Evolutionary conservation across 768 basidiomycete species (phyloP).

Genomic region (Mycena capillaripes): DNA sequence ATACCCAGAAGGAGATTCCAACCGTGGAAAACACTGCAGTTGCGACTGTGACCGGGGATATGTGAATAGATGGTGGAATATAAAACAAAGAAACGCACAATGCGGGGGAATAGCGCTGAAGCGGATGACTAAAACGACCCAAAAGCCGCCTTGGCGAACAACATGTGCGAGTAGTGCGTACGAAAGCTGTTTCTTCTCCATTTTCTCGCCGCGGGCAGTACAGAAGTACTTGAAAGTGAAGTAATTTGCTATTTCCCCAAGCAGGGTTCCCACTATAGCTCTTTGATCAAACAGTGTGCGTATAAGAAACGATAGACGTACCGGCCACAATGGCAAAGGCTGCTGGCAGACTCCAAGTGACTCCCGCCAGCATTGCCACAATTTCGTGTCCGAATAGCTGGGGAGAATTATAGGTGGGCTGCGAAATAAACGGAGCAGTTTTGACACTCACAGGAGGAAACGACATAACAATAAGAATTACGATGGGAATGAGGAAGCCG

Average conservation of each 20-base stretch:
- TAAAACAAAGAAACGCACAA: conserved; percentile 56
- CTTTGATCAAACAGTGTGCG: neutral
- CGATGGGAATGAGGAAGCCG: neutral
- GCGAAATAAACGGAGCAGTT: no score
- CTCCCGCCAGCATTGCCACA: conserved; percentile 85
- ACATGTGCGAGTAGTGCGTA: conserved; percentile 75
- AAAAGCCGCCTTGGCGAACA: conserved; percentile 95
- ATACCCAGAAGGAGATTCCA: conserved; percentile 85
- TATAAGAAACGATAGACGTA: conserved; percentile 69
- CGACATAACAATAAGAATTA: neutral
- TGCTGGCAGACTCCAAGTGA: conserved; percentile 77
- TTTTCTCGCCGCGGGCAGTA: conserved; percentile 77
- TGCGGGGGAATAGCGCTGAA: conserved; percentile 89
- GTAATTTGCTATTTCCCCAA: conserved; percentile 1
- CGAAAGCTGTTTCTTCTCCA: conserved; percentile 69
- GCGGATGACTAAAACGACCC: conserved; percentile 80
- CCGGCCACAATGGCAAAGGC: conserved; percentile 24
- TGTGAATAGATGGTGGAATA: neutral
- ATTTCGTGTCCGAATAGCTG: conserved; percentile 77
- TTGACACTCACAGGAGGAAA: neutral
- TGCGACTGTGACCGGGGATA: conserved; percentile 69
- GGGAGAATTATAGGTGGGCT: neutral
- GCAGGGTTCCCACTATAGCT: neutral
- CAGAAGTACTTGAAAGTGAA: conserved; percentile 66
- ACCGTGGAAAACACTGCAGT: conserved; percentile 90